phyloP scores from a whole-genome alignment of 495 filamentous ascomycete species.

The Amorphotheca resinae region DNA sequence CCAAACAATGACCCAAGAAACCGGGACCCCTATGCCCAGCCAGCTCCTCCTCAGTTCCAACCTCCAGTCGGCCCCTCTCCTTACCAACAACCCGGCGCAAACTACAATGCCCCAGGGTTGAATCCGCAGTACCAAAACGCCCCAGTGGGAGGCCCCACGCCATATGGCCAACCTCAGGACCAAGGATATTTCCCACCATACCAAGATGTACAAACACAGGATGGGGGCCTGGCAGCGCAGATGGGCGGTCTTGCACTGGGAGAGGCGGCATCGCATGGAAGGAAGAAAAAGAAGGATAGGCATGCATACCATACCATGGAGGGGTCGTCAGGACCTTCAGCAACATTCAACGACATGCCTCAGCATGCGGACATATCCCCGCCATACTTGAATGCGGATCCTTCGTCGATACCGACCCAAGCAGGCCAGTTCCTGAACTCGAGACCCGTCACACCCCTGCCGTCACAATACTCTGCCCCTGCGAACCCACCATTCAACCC shows the following conservation, averaged over 20 bases:
- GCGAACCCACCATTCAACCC: constrained; percentile 47
- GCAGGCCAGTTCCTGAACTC: constrained; percentile 29
- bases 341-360: constrained; percentile 53
- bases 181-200: constrained; percentile 21
- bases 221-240: constrained; percentile 62
- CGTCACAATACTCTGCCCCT: constrained; percentile 48
- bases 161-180: constrained; percentile 20
- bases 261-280: constrained; percentile 34
- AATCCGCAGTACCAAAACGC: constrained; percentile 27
- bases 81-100: constrained; percentile 48
- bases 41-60: constrained; percentile 29
- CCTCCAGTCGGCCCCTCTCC: constrained; percentile 41
- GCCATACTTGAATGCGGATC: constrained; percentile 61
- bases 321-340: constrained; percentile 47
- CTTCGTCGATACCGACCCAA: constrained; percentile 28
- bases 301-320: constrained; percentile 89
- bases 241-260: constrained; percentile 71
- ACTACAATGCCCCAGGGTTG: constrained; percentile 25
- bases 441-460: constrained; percentile 40
- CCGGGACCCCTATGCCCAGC: constrained; percentile 42
- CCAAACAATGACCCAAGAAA: constrained; percentile 54
- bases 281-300: constrained; percentile 80
- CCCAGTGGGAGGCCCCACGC: constrained; percentile 14
- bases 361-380: constrained; percentile 40
- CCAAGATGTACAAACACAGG: constrained; percentile 20